Base-by-base conservation (phyloP, 768 basidiomycete genomes). In the Mycena floridula region DNA sequence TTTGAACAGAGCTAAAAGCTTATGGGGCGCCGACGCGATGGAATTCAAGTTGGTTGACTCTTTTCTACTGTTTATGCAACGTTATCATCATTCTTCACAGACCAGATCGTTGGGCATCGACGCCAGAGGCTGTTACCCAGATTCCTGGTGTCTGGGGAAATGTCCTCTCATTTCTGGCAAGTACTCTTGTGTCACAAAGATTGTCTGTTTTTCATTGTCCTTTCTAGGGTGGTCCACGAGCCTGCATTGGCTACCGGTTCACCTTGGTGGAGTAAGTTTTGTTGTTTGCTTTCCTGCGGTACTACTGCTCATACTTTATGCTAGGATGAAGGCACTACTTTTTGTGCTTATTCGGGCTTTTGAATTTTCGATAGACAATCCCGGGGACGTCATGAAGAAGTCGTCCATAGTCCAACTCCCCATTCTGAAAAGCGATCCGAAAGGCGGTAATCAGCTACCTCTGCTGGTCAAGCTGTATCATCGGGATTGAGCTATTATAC, bases 241-340 rank as follows among this genome's bases (percentile, higher is more conserved):
- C 79, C 0, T 87, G 83, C 48, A 83, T 85, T 26, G 82, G 82
- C 0, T 84, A 76, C 55, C 72, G 77, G 3, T 85, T 85, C 55
- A 68, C 83, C 12, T 58, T 84, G 18, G 63, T 74, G 13, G 80
- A 81, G 77, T 80, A 47, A 30, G 77, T 69, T 2, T 26, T 5
- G 7, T 20, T 32, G 20, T 7, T 18, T 27, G 15, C 12, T n/a
- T 23, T 8, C 25, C 13, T n/a, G 23, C 22, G n/a, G 30, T n/a
- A 20, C 38, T 9, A 16, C 9, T 30, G 16, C 22, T 28, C 7
- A 44, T 24, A 18, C 20, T 24, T 37, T 16, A 8, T 26, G 18
- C 25, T 37, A 69, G 67, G 45, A 62, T 62, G 56, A 73, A 73
- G 47, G 67, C 63, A 4, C 47, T 77, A 2, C 46, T 80, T 0